These are phyloP conservation scores for Haplosporangium sp. DNA, from an alignment of 371 early-diverging fungal genomes.

Conservation along the genomic window DNA sequence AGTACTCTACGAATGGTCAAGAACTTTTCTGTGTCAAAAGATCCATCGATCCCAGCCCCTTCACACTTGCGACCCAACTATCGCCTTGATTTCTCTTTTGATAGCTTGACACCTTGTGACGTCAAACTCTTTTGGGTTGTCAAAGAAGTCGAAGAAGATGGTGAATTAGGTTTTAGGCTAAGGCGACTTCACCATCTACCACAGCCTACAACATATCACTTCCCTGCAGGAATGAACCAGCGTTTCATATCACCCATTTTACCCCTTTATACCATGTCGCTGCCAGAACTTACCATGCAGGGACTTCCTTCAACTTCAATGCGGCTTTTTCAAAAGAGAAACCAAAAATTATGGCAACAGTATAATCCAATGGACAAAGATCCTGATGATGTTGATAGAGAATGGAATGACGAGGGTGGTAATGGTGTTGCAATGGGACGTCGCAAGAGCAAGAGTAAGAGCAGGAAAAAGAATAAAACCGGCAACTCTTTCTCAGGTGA, in stretches of 20 bases:
- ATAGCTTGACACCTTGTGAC: constrained; percentile 48
- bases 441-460: constrained; percentile 7
- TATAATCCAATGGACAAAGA: constrained; percentile 3
- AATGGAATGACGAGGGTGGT: constrained; percentile 7
- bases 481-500: neutral
- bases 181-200: constrained; percentile 44
- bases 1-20: constrained; percentile 49
- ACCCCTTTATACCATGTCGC: constrained; percentile 50
- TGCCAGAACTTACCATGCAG: constrained; percentile 54
- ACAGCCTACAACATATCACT: constrained; percentile 50
- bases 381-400: neutral
- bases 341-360: constrained; percentile 35
- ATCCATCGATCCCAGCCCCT: constrained; percentile 27
- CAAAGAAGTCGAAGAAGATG: constrained; percentile 48
- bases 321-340: constrained; percentile 44
- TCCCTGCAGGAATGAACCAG: constrained; percentile 55
- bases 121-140: constrained; percentile 51
- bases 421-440: constrained; percentile 1
- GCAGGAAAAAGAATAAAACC: constrained; percentile 16
- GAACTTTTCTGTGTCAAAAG: constrained; percentile 39
- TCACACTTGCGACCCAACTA: constrained; percentile 48
- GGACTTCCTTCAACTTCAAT: constrained; percentile 49
- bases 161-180: constrained; percentile 41
- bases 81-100: constrained; percentile 48
- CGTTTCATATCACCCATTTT: constrained; percentile 46